Evolutionary conservation across 768 basidiomycete genomes (phyloP).

Genomic region (Tremella mesenterica): DNA sequence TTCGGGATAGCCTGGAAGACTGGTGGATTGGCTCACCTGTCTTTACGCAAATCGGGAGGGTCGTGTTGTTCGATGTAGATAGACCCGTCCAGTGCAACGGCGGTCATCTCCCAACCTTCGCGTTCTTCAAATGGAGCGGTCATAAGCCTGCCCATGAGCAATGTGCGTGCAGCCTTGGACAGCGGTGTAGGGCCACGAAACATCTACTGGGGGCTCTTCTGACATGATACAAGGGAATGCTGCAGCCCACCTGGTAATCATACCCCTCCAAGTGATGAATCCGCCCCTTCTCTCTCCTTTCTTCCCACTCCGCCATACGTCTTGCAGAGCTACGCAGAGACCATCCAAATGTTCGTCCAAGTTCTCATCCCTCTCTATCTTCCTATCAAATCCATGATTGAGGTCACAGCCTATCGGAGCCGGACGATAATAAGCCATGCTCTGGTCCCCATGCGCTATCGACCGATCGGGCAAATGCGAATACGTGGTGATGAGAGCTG

Average conservation of each 20-base stretch:
- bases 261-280: slow-evolving; percentile 44
- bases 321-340: slow-evolving; percentile 29
- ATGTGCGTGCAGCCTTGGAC: background rate
- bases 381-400: slow-evolving; percentile 36
- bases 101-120: slow-evolving; percentile 44
- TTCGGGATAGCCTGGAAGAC: background rate
- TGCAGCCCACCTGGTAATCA: slow-evolving; percentile 40
- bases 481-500: slow-evolving; percentile 39
- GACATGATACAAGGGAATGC: no score
- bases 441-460: slow-evolving; percentile 29
- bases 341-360: slow-evolving; percentile 42
- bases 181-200: no score
- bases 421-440: slow-evolving; percentile 34
- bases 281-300: slow-evolving; percentile 25
- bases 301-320: slow-evolving; percentile 7
- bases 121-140: slow-evolving; percentile 41
- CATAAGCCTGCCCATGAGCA: slow-evolving; percentile 30
- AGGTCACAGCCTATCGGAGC: slow-evolving; percentile 38
- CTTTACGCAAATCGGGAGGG: slow-evolving; percentile 19
- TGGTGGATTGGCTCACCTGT: slow-evolving; percentile 13
- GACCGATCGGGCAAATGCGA: slow-evolving; percentile 37
- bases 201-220: no score
- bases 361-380: slow-evolving; percentile 36
- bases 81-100: slow-evolving; percentile 36
- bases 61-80: slow-evolving; percentile 43